Percentiles rank a stretch among this genome's conserved stretches.
These are phyloP conservation scores for Paramecium octaurelia DNA, from an alignment of 73 alveolate species.

Conservation along the genomic window DNA sequence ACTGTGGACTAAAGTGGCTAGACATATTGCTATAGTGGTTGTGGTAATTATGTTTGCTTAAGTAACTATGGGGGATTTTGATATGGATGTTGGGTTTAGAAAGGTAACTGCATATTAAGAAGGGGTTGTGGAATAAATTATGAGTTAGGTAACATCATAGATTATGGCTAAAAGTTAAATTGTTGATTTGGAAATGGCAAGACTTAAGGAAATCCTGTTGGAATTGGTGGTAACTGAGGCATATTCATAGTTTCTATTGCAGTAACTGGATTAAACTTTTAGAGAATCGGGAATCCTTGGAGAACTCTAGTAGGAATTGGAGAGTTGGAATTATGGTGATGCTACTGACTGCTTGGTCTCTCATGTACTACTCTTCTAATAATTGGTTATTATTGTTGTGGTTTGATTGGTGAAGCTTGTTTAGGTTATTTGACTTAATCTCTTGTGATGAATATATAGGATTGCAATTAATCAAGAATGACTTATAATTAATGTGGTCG, in stretches of 20 bases:
- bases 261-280: background rate
- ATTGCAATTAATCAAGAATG: background rate
- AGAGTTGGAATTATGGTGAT: background rate
- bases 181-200: background rate
- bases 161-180: background rate
- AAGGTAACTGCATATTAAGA: background rate
- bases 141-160: background rate
- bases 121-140: background rate
- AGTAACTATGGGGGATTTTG: background rate
- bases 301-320: background rate
- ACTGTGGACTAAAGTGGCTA: background rate
- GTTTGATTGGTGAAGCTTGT: background rate
- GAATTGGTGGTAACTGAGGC: background rate
- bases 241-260: background rate
- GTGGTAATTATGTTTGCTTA: background rate
- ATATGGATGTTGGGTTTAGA: background rate
- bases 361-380: background rate
- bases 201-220: background rate
- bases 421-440: background rate
- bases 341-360: background rate
- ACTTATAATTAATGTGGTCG: background rate
- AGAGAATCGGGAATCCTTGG: background rate
- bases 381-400: background rate
- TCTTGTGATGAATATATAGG: background rate
- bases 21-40: background rate